Conservation (phyloP, 2,329 filamentous ascomycete species). For the Colletotrichum aenigma region DNA sequence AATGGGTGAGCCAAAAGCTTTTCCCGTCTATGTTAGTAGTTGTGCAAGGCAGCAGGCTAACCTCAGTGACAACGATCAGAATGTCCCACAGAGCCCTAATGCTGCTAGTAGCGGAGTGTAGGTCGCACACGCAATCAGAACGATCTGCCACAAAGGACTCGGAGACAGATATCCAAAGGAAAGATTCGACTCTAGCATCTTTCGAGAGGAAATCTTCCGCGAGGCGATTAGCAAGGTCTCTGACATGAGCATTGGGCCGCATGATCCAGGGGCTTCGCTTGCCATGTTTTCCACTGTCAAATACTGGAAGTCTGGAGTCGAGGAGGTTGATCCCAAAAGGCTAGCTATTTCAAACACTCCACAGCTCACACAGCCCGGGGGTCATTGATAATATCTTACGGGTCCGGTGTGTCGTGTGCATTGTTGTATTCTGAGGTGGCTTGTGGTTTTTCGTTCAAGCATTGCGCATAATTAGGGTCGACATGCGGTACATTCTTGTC, state of each 20-base stretch:
- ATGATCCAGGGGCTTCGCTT: neutral
- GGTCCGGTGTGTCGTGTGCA: neutral
- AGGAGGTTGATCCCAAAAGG: neutral
- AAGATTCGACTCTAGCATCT: neutral
- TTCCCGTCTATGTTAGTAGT: neutral
- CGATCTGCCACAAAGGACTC: neutral
- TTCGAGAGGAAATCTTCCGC: neutral
- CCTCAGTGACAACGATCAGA: neutral
- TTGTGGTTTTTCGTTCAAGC: neutral
- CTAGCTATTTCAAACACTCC: neutral
- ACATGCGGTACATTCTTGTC: neutral
- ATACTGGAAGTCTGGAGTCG: neutral
- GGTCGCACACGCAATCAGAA: neutral
- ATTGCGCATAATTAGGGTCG: neutral
- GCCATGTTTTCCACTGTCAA: neutral
- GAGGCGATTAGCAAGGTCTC: neutral
- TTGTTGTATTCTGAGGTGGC: neutral
- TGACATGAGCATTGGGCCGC: neutral
- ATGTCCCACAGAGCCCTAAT: neutral
- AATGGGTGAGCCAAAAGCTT: neutral
- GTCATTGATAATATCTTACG: neutral
- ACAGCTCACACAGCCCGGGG: too few species aligned
- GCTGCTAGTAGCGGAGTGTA: neutral
- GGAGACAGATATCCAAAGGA: neutral
- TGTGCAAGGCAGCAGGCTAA: neutral